Evolutionary conservation across 2,329 filamentous ascomycete genomes (phyloP).

Genomic region (Claviceps humidiphila): DNA sequence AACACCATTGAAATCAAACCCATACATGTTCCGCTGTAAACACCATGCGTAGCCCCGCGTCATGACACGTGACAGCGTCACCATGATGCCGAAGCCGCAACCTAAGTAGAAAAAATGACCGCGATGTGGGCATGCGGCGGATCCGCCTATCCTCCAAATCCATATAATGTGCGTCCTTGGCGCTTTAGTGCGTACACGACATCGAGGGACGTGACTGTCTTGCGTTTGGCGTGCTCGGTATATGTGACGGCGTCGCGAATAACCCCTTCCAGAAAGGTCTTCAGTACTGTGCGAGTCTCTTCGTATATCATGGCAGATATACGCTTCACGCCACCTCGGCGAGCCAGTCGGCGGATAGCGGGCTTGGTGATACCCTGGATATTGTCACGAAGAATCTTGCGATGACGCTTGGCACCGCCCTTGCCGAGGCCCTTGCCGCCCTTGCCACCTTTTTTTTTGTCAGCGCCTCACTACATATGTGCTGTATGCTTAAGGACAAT

Average conservation of each 20-base stretch:
- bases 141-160: constrained; percentile 62
- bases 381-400: constrained; percentile 99
- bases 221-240: constrained; percentile 69
- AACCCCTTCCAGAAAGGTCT: constrained; percentile 65
- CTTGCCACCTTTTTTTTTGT: constrained; percentile 63
- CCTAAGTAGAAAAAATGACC: constrained; percentile 7
- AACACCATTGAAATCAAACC: constrained; percentile 18
- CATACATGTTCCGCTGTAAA: constrained; percentile 24
- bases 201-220: constrained; percentile 60
- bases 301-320: constrained; percentile 90
- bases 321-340: constrained; percentile 99
- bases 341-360: constrained; percentile 92
- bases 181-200: constrained; percentile 57
- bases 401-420: constrained; percentile 96
- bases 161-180: constrained; percentile 67
- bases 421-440: constrained; percentile 97
- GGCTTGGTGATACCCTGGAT: constrained; percentile 99
- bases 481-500: neutral
- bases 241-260: constrained; percentile 68
- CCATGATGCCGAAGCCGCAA: neutral
- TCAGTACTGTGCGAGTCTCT: constrained; percentile 64
- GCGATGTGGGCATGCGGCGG: constrained; percentile 23
- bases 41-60: constrained; percentile 18
- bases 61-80: constrained; percentile 1
- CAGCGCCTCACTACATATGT: constrained; percentile 22